Base-by-base conservation (phyloP, 805 yeast species). In the Suhomyces emberorum region DNA sequence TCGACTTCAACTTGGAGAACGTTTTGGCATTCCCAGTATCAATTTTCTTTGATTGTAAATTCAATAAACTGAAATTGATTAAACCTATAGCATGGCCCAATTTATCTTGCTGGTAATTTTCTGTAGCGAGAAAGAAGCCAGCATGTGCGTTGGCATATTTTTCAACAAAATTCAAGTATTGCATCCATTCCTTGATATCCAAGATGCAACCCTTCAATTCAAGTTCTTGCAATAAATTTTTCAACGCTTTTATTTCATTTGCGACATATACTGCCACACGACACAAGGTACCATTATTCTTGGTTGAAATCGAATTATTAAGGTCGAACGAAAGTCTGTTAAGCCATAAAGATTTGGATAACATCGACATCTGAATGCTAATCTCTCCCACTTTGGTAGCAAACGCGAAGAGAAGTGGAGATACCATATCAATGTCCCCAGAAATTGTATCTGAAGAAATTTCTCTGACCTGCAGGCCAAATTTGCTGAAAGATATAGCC, bases 71-170 rank as follows among this genome's bases (percentile, higher is more conserved):
- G 30, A 54, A 57, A 38, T 70, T 65, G 3, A 72, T 46, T 21
- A 70, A 55, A 2, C 77, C 79, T 26, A 73, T 57, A 3, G 74
- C 67, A n/a, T 58, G 59, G 6, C 79, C 79, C 14, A 72, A 35
- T 25, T 65, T 60, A 35, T 61, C 57, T 32, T 70, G 61, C 40
- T 71, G 72, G 47, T 72, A 72, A 35, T 57, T 50, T 32, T 72
- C 77, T 25, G 72, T 58, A 0, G 76, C 56, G 15, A 71, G 52
- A 32, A 72, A 65, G n/a, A 65, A 41, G 0, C 74, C 75, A 14
- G 71, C 63, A 39, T 70, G 69, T 0, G 73, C 74, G 16, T 57
- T 51, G 5, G 63, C 56, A 46, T 70, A 63, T 30, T 57, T 61
- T 29, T 57, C 50, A 10, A 66, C 42, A 2, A 67, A 34, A 6